These are phyloP conservation scores for Imleria badia DNA, from an alignment of 768 basidiomycete species.

Conservation along the genomic window DNA sequence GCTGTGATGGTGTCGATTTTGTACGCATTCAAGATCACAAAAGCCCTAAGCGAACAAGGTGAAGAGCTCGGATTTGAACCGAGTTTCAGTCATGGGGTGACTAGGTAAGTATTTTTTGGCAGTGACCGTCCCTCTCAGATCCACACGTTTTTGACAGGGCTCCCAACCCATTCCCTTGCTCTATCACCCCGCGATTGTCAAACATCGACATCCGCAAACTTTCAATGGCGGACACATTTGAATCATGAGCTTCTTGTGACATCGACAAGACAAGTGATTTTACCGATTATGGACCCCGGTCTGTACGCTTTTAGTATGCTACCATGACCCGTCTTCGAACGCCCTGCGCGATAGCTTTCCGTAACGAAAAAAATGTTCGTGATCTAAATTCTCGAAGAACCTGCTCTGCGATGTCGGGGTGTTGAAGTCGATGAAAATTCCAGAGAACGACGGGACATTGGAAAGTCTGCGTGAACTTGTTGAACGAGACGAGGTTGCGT, in stretches of 20 bases:
- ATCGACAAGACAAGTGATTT: neutral
- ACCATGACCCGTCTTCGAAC: too few species aligned
- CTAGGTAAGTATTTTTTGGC: slow-evolving; percentile 2
- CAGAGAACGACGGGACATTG: slow-evolving; percentile 2
- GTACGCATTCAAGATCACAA: slow-evolving; percentile 25
- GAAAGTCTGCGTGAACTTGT: slow-evolving; percentile 1
- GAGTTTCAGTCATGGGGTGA: slow-evolving; percentile 14
- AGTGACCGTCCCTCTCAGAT: neutral
- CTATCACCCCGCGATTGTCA: slow-evolving; percentile 3
- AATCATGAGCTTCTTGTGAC: neutral
- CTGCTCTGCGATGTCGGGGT: slow-evolving; percentile 16
- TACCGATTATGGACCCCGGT: neutral
- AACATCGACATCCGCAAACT: slow-evolving; percentile 5
- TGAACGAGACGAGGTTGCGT: slow-evolving; percentile 1
- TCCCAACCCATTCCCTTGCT: slow-evolving; percentile 14
- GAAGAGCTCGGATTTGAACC: slow-evolving; percentile 21
- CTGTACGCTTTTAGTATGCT: neutral
- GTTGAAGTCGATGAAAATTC: slow-evolving; percentile 8
- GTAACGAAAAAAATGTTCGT: neutral
- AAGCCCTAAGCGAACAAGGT: slow-evolving; percentile 25
- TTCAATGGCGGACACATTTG: neutral
- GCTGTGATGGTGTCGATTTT: slow-evolving; percentile 28
- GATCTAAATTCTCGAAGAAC: slow-evolving; percentile 22
- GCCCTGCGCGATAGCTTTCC: neutral
- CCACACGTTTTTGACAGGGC: slow-evolving; percentile 1